Base-by-base conservation (phyloP, 2,329 filamentous ascomycete genomes). In the Mollisiaceae sp. region DNA sequence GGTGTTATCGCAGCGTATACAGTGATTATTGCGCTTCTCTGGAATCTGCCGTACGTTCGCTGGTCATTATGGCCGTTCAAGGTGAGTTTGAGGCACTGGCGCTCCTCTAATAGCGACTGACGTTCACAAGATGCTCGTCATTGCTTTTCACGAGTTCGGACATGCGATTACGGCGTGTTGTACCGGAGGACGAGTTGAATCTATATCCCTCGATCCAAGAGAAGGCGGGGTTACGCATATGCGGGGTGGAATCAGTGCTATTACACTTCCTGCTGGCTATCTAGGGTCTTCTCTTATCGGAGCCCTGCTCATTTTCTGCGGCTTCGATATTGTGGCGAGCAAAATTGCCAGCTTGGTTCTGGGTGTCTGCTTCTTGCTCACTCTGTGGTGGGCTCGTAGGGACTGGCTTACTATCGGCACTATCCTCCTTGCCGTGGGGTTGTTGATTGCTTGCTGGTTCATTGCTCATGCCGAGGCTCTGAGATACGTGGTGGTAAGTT, bases 41-140 rank as follows among this genome's bases (percentile, higher is more conserved):
- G 91, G 91, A 93, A 93, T 78, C 77, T 93, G 1, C 91, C 91
- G 0, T 92, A 92, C 76, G 78, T 94, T n/a, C 83, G 86, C 63
- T 90, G 87, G 83, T 82, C 89, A 1, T 79, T 94, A 41, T 94
- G 91, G 91, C 91, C 91, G 4, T 93, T 94, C 81, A 94, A 94
- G 80, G 89, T 91, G 75, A 69, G 75, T 67, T 67, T 18, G 38
- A 57, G 2, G 35, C 20, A 22, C 15, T 39, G n/a, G 35, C 1
- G 14, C 8, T 57, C 8, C 35, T 41, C 8, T 38, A 41, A 32
- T 18, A 11, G 6, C 14, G 1, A 63, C 59, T 64, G 41, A 65
- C 43, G 4, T 8, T 9, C 4, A n/a, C 39, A 65, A 91, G 88
- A 93, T 93, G 91, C 84, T 94, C 22, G 90, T 92, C 60, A 93